phyloP scores from a whole-genome alignment of 2,329 filamentous ascomycete species.

The Parafenestella ontariensis region DNA sequence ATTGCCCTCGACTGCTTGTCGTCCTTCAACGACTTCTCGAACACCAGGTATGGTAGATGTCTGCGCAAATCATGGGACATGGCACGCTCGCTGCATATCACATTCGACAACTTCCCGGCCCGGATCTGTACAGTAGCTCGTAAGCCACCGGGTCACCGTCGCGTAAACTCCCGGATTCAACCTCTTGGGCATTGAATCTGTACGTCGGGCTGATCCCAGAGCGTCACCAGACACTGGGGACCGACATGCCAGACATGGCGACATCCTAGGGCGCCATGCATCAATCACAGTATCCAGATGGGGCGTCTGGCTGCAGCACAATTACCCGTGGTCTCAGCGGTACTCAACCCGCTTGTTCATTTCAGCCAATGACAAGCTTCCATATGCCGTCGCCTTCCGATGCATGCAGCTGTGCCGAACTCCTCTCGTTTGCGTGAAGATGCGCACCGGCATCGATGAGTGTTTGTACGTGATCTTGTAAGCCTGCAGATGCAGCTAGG shows the following conservation, averaged over 20 bases:
- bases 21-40: not conserved
- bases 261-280: constrained; percentile 28
- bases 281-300: constrained; percentile 22
- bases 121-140: constrained; percentile 7
- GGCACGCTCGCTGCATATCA: not conserved
- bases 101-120: not conserved
- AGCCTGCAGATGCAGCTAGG: constrained; percentile 64
- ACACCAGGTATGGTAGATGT: not conserved
- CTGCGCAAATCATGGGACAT: constrained; percentile 4
- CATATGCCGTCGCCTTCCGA: constrained; percentile 47
- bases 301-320: constrained; percentile 31
- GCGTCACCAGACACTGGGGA: constrained; percentile 36
- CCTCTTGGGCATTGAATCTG: constrained; percentile 17
- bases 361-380: constrained; percentile 44
- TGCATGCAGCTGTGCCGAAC: constrained; percentile 57
- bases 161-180: constrained; percentile 31
- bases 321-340: constrained; percentile 35
- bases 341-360: constrained; percentile 10
- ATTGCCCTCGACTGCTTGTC: no score
- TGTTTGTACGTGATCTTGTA: constrained; percentile 61
- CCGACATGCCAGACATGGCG: constrained; percentile 33
- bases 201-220: constrained; percentile 27
- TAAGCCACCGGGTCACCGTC: constrained; percentile 24
- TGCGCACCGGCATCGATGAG: constrained; percentile 65
- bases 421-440: constrained; percentile 64